Evolutionary conservation across 2,329 filamentous ascomycete species (phyloP), one percentile per base, ranked within the genome.

Genomic region (Sclerotinia subarctica): DNA sequence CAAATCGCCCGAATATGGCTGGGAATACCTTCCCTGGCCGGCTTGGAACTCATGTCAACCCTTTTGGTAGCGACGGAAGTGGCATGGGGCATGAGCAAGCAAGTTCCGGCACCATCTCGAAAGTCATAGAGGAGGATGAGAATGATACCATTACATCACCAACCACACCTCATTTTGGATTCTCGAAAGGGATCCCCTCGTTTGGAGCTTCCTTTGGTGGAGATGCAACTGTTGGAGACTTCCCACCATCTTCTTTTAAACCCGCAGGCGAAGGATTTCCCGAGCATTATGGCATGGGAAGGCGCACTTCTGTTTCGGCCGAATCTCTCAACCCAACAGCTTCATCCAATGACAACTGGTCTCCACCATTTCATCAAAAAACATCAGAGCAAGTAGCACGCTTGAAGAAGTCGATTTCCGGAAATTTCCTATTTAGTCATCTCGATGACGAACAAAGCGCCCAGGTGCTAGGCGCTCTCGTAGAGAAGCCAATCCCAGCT

Each of bases 261-360:
- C 66, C 71, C 51, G 68, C 72, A 38, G 78, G 86, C 69, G 88
- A 92, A 72, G 88, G 87, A 74, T 92, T 97, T 77, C 95, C 95
- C 67, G 90, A 87, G 74, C 94, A 98, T 79, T 98, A 97, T 82
- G 96, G 96, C 79, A 90, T 97, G 80, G 91, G 88, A 74, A 91
- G 95, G 72, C 92, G 95, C 75, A 97, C 94, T 51, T 98, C 95
- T 4, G 95, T 99, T 65, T 98, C 95, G 52, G 95, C 95, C 63
- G 95, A 99, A 81, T 97, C 94, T 1, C 85, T 98, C 76, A 96
- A 97, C 79, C 95, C 95, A 24, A 91, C 89, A 60, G 89, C 91
- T 44, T 90, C 93, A 69, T 87, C 88, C 68, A 90, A 92, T 75
- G 93, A 95, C 78, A 95, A 92, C 79, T 99, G 94, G 94, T 86